These are phyloP conservation scores for Ambrosia artemisiifolia DNA, from an alignment of 129 eudicot genomes.

Conservation along the genomic window DNA sequence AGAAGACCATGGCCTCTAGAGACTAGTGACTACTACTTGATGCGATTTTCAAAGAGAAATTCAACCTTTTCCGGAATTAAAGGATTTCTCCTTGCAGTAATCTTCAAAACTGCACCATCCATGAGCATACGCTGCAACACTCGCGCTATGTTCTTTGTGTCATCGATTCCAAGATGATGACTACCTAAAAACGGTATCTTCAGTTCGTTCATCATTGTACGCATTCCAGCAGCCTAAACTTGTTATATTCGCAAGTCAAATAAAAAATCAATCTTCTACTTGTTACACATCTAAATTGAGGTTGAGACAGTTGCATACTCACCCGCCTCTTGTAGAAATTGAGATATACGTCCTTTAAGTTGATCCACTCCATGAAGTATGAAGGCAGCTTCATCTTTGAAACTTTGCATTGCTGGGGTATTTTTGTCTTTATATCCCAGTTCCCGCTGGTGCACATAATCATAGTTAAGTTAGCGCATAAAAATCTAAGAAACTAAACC, in stretches of 20 bases:
- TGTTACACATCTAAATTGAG: not conserved
- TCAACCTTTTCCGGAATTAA: conserved; percentile 40
- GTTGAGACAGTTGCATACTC: conserved; percentile 30
- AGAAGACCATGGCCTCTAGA: not conserved
- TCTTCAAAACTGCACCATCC: conserved; percentile 73
- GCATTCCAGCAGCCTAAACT: conserved; percentile 86
- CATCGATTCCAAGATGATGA: conserved; percentile 96
- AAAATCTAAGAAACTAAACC: not conserved
- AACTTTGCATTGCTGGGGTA: conserved; percentile 77
- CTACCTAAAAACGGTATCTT: conserved; percentile 62
- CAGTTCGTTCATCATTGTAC: conserved; percentile 79
- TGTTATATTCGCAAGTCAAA: conserved; percentile 5
- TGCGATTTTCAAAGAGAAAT: conserved; percentile 68
- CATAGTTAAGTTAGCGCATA: conserved; percentile 24
- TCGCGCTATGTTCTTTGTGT: conserved; percentile 74
- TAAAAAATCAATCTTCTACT: conserved; percentile 1
- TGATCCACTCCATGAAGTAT: conserved; percentile 95
- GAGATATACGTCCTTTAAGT: conserved; percentile 79
- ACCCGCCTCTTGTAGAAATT: conserved; percentile 89
- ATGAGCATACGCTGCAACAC: conserved; percentile 68
- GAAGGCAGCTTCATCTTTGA: conserved; percentile 66
- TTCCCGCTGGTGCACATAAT: conserved; percentile 63
- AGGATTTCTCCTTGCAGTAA: conserved; percentile 64
- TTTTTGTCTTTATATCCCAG: conserved; percentile 94
- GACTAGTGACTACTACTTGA: conserved; percentile 28